Evolutionary conservation across 2,329 filamentous ascomycete genomes (phyloP).

Genomic region (Fusarium nematophilum): DNA sequence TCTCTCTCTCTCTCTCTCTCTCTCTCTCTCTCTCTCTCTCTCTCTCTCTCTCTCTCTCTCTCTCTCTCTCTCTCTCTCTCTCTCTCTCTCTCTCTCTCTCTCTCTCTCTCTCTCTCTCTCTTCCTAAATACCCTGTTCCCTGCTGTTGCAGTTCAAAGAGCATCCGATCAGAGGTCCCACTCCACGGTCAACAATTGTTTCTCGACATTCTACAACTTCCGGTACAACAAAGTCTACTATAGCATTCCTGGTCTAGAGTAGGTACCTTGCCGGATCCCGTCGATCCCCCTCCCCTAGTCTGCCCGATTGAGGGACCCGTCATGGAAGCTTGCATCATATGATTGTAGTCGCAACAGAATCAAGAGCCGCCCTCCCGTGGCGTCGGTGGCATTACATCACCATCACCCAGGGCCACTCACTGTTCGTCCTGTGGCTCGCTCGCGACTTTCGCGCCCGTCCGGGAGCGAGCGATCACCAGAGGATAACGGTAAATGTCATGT

Average conservation of each 20-base stretch:
- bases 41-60: no score
- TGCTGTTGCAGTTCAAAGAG: slow-evolving; percentile 9
- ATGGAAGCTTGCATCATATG: slow-evolving; percentile 43
- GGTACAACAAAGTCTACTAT: neutral
- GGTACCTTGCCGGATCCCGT: no score
- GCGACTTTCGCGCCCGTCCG: slow-evolving; percentile 18
- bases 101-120: no score
- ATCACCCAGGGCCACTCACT: slow-evolving; percentile 25
- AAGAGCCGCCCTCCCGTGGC: slow-evolving; percentile 39
- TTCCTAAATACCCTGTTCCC: no score
- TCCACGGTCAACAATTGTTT: slow-evolving; percentile 18
- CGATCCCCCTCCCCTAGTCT: slow-evolving; percentile 26
- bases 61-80: no score
- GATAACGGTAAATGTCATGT: slow-evolving; percentile 18
- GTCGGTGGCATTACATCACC: slow-evolving; percentile 41
- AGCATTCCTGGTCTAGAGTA: slow-evolving; percentile 6
- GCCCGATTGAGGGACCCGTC: slow-evolving; percentile 36
- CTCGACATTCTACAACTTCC: slow-evolving; percentile 27
- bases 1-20: slow-evolving; percentile 12
- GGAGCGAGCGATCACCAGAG: slow-evolving; percentile 28
- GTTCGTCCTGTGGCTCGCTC: neutral
- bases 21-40: no score
- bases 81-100: no score
- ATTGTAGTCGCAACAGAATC: slow-evolving; percentile 27
- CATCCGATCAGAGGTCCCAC: slow-evolving; percentile 31